Evolutionary conservation across 495 filamentous ascomycete genomes (phyloP).

Genomic region (Terfezia claveryi): DNA sequence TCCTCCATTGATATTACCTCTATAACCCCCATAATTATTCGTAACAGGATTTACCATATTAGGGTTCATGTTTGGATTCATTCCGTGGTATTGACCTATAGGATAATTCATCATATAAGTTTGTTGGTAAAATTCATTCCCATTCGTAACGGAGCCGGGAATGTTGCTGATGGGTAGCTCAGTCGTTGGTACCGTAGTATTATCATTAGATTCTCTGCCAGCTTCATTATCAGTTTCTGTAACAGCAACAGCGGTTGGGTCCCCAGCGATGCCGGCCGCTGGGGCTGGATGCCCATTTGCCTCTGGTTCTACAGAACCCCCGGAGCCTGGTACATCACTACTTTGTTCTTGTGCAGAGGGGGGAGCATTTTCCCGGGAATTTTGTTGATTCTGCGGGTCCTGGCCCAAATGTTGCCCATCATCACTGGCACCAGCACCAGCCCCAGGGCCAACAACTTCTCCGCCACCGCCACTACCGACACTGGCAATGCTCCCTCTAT

Average conservation of each 20-base stretch:
- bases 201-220: constrained; percentile 6
- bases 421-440: constrained; percentile 8
- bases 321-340: constrained; percentile 18
- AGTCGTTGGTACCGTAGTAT: not conserved
- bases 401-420: constrained; percentile 7
- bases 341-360: constrained; percentile 13
- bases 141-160: not conserved
- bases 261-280: constrained; percentile 10
- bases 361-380: not conserved
- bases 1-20: constrained; percentile 10
- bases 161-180: not conserved
- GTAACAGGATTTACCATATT: constrained; percentile 12
- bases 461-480: constrained; percentile 9
- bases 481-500: constrained; percentile 12
- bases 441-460: not conserved
- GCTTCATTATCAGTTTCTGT: constrained; percentile 14
- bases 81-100: not conserved
- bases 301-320: constrained; percentile 1
- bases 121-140: not conserved
- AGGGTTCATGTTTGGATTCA: not conserved
- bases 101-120: not conserved
- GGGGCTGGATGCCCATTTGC: not conserved
- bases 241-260: constrained; percentile 18
- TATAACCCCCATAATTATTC: constrained; percentile 12
- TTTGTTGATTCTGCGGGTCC: constrained; percentile 3